Evolutionary conservation across 805 yeast species (phyloP).

Genomic region (Blastobotrys americana): DNA sequence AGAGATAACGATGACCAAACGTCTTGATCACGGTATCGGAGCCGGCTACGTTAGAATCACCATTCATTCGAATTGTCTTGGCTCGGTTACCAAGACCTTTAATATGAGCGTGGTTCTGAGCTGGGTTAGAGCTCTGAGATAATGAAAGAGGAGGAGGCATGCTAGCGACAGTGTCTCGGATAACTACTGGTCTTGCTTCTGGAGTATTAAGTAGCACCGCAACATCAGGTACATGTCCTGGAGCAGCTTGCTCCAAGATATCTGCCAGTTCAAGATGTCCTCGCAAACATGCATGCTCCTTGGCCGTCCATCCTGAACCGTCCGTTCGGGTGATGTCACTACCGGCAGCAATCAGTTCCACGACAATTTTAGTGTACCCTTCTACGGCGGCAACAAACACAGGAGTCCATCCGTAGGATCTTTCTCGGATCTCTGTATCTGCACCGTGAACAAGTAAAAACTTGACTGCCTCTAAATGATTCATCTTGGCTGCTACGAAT

Average conservation of each 20-base stretch:
- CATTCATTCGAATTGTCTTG: slow-evolving; percentile 8
- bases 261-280: slow-evolving; percentile 74
- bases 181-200: neutral
- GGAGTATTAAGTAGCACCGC: neutral
- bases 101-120: too few relatives aligned
- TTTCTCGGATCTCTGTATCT: slow-evolving; percentile 66
- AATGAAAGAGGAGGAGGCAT: slow-evolving; percentile 5
- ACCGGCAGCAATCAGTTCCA: slow-evolving; percentile 44
- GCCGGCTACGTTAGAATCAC: neutral
- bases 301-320: slow-evolving; percentile 93
- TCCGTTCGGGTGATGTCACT: slow-evolving; percentile 56
- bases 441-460: slow-evolving; percentile 55
- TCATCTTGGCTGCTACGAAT: slow-evolving; percentile 69
- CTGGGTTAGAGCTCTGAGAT: slow-evolving; percentile 10
- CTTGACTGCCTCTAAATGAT: slow-evolving; percentile 46
- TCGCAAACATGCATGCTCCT: slow-evolving; percentile 89
- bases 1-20: slow-evolving; percentile 74
- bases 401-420: slow-evolving; percentile 90
- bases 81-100: slow-evolving; percentile 27
- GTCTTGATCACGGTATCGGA: slow-evolving; percentile 57
- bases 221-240: slow-evolving; percentile 6
- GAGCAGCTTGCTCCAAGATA: slow-evolving; percentile 34
- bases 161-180: neutral
- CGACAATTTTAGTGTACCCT: slow-evolving; percentile 56
- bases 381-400: slow-evolving; percentile 84